Conservation (phyloP, 768 basidiomycete genomes). For the Pseudohyphozyma bogoriensis region DNA sequence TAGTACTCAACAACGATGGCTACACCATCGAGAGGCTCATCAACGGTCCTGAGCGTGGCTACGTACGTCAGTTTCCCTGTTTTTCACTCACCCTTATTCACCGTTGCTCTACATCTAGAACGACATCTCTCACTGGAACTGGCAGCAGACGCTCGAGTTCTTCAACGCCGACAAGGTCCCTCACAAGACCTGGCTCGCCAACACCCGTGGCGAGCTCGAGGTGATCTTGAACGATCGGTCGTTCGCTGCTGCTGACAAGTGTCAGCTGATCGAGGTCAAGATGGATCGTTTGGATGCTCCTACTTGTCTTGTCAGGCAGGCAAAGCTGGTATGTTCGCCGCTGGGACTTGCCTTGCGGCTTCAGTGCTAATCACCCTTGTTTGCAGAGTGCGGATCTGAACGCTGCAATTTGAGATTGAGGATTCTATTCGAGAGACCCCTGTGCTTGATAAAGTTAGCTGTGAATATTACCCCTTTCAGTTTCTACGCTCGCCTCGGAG, state of each 20-base stretch:
- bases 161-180: constrained; percentile 36
- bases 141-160: constrained; percentile 38
- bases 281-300: constrained; percentile 70
- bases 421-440: no score
- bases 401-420: constrained; percentile 6
- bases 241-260: constrained; percentile 56
- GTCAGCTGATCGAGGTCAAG: constrained; percentile 62
- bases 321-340: constrained; percentile 7
- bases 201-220: constrained; percentile 51
- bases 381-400: constrained; percentile 20
- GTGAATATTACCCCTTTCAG: no score
- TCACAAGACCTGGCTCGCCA: constrained; percentile 36
- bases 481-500: no score
- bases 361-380: not conserved
- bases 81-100: not conserved
- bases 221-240: constrained; percentile 52
- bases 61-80: not conserved
- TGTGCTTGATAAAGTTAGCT: no score
- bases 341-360: not conserved
- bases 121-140: constrained; percentile 65
- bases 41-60: constrained; percentile 35
- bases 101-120: constrained; percentile 51
- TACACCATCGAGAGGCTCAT: constrained; percentile 71
- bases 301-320: constrained; percentile 32
- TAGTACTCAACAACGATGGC: constrained; percentile 42